Conservation (phyloP, 2,329 filamentous ascomycete species). For the Talaromyces rugulosus region DNA sequence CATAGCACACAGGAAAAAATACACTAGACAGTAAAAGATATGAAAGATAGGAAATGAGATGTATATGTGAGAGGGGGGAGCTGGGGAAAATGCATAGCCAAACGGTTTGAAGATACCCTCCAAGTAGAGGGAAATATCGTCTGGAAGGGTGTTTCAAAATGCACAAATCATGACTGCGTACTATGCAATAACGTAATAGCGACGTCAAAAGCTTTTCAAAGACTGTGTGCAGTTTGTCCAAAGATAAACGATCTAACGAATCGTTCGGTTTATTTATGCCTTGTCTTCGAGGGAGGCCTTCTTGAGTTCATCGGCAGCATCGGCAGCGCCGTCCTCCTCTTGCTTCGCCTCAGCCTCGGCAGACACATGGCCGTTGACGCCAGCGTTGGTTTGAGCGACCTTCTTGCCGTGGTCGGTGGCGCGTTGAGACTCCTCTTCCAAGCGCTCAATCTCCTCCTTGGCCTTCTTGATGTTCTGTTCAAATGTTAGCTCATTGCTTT, state of each 20-base stretch:
- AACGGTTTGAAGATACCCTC: neutral
- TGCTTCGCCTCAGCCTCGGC: constrained; percentile 53
- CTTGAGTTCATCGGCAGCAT: constrained; percentile 58
- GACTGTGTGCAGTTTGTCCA: neutral
- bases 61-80: neutral
- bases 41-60: neutral
- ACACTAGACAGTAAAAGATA: neutral
- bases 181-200: neutral
- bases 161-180: neutral
- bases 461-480: constrained; percentile 92
- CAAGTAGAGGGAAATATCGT: neutral
- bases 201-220: neutral
- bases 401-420: constrained; percentile 49
- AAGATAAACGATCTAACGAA: neutral
- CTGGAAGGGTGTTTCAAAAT: neutral
- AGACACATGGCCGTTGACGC: constrained; percentile 49
- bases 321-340: constrained; percentile 56
- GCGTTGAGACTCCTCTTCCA: constrained; percentile 64
- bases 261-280: constrained; percentile 21
- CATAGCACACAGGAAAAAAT: neutral
- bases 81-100: neutral
- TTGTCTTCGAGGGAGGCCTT: constrained; percentile 58
- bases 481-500: constrained; percentile 16
- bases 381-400: constrained; percentile 47
- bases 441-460: constrained; percentile 86